phyloP scores from a whole-genome alignment of 768 basidiomycete genomes.

The Russula sp. region DNA sequence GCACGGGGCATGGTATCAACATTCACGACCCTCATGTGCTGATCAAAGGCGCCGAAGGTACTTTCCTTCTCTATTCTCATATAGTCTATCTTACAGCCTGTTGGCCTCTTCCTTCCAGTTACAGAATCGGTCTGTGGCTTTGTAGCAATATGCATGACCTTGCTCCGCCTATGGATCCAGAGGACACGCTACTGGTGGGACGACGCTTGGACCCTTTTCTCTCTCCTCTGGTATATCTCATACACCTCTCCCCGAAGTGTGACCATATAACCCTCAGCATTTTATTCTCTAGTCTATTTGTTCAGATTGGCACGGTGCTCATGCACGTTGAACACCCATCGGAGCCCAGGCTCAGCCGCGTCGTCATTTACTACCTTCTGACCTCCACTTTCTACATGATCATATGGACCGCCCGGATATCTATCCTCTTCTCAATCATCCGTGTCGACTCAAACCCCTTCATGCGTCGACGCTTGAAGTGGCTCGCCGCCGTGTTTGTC shows the following conservation, averaged over 20 bases:
- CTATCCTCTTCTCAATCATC: conserved; percentile 50
- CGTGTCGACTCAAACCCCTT: conserved; percentile 40
- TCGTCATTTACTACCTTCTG: conserved; percentile 29
- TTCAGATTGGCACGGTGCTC: conserved; percentile 27
- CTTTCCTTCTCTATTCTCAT: neutral
- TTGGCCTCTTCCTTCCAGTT: conserved; percentile 15
- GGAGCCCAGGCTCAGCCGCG: conserved; percentile 19
- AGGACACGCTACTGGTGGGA: conserved; percentile 29
- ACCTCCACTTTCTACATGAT: conserved; percentile 20
- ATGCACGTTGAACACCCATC: conserved; percentile 25
- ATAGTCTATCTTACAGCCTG: neutral
- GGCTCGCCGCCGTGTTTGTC: conserved; percentile 27
- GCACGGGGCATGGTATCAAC: conserved; percentile 5
- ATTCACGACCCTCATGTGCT: conserved; percentile 17
- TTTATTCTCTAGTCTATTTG: conserved; percentile 17
- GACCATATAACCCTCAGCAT: neutral
- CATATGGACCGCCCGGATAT: conserved; percentile 36
- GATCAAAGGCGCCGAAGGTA: conserved; percentile 14
- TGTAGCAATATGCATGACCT: conserved; percentile 26
- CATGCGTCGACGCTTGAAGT: conserved; percentile 15
- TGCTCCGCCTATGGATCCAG: conserved; percentile 24
- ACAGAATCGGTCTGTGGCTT: conserved; percentile 27
- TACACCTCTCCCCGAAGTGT: neutral
- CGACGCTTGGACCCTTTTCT: conserved; percentile 28
- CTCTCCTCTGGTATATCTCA: conserved; percentile 21